Conservation (phyloP, 768 basidiomycete genomes). For the Tubosaeta brunneosetosa region DNA sequence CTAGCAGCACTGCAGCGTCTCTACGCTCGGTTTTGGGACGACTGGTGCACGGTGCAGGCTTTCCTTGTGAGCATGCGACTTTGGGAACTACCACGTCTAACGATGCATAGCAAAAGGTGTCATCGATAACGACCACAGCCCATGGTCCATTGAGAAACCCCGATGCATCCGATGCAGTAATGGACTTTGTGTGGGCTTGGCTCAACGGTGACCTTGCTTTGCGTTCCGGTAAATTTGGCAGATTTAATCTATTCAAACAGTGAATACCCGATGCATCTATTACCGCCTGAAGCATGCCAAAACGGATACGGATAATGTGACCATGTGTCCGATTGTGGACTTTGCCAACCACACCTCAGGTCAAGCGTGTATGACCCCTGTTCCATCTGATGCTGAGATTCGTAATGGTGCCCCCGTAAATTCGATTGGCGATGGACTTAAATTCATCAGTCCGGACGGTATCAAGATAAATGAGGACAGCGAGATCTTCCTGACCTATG, state of each 20-base stretch:
- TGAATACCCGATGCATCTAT: constrained; percentile 90
- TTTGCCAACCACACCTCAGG: constrained; percentile 73
- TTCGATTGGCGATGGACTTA: constrained; percentile 43
- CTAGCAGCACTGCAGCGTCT: constrained; percentile 38
- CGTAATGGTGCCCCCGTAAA: constrained; percentile 35
- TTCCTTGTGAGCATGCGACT: constrained; percentile 46
- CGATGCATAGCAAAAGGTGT: constrained; percentile 3
- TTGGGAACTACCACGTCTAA: background rate
- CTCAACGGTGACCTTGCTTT: constrained; percentile 59
- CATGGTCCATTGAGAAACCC: background rate
- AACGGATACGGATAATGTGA: constrained; percentile 69
- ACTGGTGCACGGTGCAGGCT: constrained; percentile 50
- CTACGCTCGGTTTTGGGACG: constrained; percentile 46
- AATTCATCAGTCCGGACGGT: constrained; percentile 46
- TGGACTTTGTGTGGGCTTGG: constrained; percentile 85
- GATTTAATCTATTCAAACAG: constrained; percentile 34
- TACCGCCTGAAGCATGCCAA: constrained; percentile 48
- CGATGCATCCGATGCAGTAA: constrained; percentile 6
- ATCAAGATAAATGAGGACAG: constrained; percentile 42
- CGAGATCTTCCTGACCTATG: constrained; percentile 78
- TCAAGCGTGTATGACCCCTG: constrained; percentile 42
- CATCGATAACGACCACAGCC: background rate
- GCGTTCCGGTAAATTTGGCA: constrained; percentile 2
- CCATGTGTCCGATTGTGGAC: constrained; percentile 86
- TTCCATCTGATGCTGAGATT: constrained; percentile 32